Evolutionary conservation across 306 rosid genomes (phyloP).

Genomic region (Pachyrhizus erosus): DNA sequence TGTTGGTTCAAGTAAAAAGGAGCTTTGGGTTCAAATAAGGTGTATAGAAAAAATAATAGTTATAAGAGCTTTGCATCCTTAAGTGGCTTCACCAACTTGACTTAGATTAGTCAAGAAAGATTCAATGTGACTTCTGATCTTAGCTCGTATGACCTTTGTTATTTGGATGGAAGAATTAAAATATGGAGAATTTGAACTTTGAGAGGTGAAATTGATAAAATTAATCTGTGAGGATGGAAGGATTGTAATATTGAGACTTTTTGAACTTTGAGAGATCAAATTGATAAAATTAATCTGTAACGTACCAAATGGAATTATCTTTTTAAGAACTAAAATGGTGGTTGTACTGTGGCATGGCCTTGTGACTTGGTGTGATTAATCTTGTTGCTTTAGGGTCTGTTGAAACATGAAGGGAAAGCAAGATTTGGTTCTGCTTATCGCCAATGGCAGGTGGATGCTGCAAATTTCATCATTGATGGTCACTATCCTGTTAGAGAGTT

Average conservation of each 20-base stretch:
- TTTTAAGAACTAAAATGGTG: slow-evolving; percentile 9
- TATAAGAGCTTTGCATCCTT: background rate
- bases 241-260: background rate
- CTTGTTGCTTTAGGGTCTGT: slow-evolving; percentile 67
- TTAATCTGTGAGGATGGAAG: background rate
- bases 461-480: slow-evolving; percentile 82
- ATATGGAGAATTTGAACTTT: background rate
- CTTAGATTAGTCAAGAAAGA: background rate
- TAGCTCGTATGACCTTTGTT: background rate
- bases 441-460: slow-evolving; percentile 87
- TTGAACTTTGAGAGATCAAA: background rate
- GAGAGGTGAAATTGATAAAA: background rate
- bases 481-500: slow-evolving; percentile 96
- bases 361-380: slow-evolving; percentile 35
- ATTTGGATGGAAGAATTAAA: background rate
- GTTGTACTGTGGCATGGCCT: background rate
- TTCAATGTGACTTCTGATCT: background rate
- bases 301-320: background rate
- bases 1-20: background rate
- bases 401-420: slow-evolving; percentile 86
- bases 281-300: background rate
- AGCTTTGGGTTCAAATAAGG: background rate
- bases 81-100: background rate
- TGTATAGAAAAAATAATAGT: background rate
- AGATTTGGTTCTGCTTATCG: slow-evolving; percentile 76